Evolutionary conservation across 1,139 yeast species (phyloP), one percentile per base, ranked within the genome.

Genomic region (Spathaspora jeffriesii): DNA sequence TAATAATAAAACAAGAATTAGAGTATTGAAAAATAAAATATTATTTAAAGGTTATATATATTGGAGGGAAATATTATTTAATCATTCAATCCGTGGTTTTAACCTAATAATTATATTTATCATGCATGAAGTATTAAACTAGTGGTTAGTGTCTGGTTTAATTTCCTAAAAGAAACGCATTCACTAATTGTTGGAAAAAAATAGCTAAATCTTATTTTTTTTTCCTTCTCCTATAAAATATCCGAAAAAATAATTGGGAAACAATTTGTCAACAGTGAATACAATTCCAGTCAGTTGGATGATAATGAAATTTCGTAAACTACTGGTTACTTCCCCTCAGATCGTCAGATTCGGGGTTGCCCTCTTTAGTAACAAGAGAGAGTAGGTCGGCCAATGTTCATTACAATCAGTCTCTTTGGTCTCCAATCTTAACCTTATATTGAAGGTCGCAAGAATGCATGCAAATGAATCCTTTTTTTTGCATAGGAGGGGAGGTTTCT

Each of bases 291-390:
- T 15, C 20, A 39, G 42, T 25, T 39, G 40, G 28, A 37, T 37
- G 42, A 39, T 39, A 39, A 39, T 39, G 42, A 39, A 39, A 39
- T 39, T 39, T 39, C 42, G 42, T 39, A 39, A 39, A 23, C 21
- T 23, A 25, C n/a, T 11, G 11, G 20, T n/a, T 20, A 14, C 32
- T 39, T 37, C 40, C 40, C 40, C 40, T 37, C 40, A 37, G 28
- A 21, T 18, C 37, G 14, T 17, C 17, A 14, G 17, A n/a, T 30
- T 30, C 32, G 17, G 21, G 37, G 5, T 34, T 34, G 10, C 18
- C 38, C 38, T 34, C 18, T 34, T 15, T 11, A 34, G 36, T 31
- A 34, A 13, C 38, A 34, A 30, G 17, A 13, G 32, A 30, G 15
- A 30, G 32, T 10, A 11, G 11, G 11, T 28, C n/a, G 15, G n/a